These are phyloP conservation scores for Luzula sylvatica DNA, from an alignment of 176 grass and related monocot genomes.

Conservation along the genomic window DNA sequence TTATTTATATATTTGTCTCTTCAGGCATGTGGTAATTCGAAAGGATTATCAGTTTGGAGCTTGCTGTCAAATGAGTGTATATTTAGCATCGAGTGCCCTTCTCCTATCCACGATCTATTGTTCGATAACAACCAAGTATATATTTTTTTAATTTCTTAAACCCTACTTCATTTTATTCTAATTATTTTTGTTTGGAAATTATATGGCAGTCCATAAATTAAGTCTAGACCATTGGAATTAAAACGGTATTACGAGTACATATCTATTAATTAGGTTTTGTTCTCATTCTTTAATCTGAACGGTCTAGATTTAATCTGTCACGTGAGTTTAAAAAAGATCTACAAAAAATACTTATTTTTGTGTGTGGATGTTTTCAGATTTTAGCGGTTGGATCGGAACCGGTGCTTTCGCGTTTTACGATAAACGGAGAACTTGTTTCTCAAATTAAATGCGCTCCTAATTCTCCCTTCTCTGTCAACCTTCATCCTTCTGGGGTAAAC, in stretches of 20 bases:
- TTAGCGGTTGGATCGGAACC: slow-evolving; percentile 79
- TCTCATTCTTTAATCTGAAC: too few relatives aligned
- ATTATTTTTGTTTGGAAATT: neutral
- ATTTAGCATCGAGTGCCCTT: slow-evolving; percentile 46
- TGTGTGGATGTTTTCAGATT: slow-evolving; percentile 46
- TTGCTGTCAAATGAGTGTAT: slow-evolving; percentile 82
- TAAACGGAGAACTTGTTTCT: slow-evolving; percentile 56
- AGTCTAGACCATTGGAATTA: too few relatives aligned
- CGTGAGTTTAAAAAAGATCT: too few relatives aligned
- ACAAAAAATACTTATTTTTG: neutral
- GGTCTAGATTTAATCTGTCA: too few relatives aligned
- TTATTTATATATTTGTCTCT: slow-evolving; percentile 13
- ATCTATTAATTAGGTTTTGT: too few relatives aligned
- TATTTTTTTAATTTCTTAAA: slow-evolving; percentile 8
- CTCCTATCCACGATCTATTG: slow-evolving; percentile 73
- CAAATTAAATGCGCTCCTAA: slow-evolving; percentile 88
- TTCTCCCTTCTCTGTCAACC: slow-evolving; percentile 66
- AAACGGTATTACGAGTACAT: too few relatives aligned
- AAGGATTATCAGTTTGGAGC: slow-evolving; percentile 80
- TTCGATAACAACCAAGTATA: slow-evolving; percentile 87
- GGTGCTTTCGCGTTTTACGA: slow-evolving; percentile 50
- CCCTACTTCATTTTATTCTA: slow-evolving; percentile 6
- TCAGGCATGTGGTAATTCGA: slow-evolving; percentile 71
- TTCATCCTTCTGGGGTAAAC: slow-evolving; percentile 77
- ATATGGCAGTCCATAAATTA: too few relatives aligned